Base-by-base conservation (phyloP, 495 filamentous ascomycete species). In the Rhypophila decipiens region DNA sequence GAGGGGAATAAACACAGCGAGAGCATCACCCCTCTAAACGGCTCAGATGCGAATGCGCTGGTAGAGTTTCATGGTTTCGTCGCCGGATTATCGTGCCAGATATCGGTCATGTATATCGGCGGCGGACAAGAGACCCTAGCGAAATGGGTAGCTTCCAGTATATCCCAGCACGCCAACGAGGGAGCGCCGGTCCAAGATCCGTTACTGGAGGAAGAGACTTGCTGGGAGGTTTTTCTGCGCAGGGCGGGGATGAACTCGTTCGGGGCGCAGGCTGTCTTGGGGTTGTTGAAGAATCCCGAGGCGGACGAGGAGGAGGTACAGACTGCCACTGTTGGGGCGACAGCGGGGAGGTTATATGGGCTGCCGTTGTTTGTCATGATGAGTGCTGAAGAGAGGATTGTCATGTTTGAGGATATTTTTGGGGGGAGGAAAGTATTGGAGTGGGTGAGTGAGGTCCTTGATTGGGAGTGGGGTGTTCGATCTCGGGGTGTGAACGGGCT, bases 221-320 rank as follows among this genome's bases (percentile, higher is more conserved):
- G 64, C 22, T 88, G 85, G 83, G 89, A 94, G 63, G 24, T 82
- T 10, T 89, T 88, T 54, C 68, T 95, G 13, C 74, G 87, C 19
- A 60, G 71, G n/a, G 75, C 75, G 11, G 90, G 89, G 3, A 64
- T 93, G 65, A 95, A 94, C 68, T 79, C 83, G 3, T 93, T 77
- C 61, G 89, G 86, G 2, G 88, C 90, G 18, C 87, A 91, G 56
- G 75, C 71, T 13, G 65, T 91, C 0, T 66, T 91, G 19, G 68
- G 67, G 12, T 61, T 59, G 34, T 48, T 84, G 10, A 77, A 73
- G 49, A 54, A 58, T 1, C 66, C 67, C 5, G 61, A 57, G n/a
- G n/a, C n/a, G n/a, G n/a, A n/a, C n/a, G n/a, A n/a, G n/a, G n/a
- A n/a, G n/a, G n/a, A n/a, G n/a, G n/a, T n/a, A n/a, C n/a, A n/a